phyloP scores from a whole-genome alignment of 192 early-diverging fungal species.

The Coemansia erecta region DNA sequence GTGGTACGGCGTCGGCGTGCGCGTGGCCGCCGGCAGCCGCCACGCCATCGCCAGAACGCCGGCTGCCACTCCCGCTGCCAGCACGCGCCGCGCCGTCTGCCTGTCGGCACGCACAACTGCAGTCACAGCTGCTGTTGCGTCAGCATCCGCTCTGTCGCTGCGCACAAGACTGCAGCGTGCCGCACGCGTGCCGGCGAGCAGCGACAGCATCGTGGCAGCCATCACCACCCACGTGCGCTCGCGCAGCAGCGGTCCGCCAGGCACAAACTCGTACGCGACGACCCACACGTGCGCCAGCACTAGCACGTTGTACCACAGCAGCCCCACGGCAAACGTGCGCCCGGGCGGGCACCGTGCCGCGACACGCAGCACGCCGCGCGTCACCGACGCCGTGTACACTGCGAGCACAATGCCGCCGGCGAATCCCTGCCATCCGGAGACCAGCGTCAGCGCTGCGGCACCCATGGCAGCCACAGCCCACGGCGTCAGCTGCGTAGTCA shows the following conservation, averaged over 20 bases:
- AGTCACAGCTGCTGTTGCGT: not conserved
- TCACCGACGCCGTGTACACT: constrained; percentile 58
- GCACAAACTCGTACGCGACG: constrained; percentile 83
- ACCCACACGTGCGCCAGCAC: constrained; percentile 76
- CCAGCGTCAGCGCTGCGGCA: constrained; percentile 58
- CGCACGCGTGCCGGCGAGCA: constrained; percentile 58
- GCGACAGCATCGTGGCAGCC: constrained; percentile 57
- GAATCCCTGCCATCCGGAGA: constrained; percentile 63
- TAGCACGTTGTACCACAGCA: constrained; percentile 68
- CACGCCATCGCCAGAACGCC: constrained; percentile 46
- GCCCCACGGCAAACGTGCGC: constrained; percentile 59
- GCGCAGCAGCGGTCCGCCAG: constrained; percentile 67
- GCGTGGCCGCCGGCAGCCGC: constrained; percentile 53
- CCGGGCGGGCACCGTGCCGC: constrained; percentile 61
- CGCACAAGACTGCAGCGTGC: constrained; percentile 30
- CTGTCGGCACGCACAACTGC: constrained; percentile 6
- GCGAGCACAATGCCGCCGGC: constrained; percentile 63
- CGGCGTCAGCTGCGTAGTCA: constrained; percentile 54
- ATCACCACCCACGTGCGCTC: constrained; percentile 75
- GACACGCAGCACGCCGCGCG: constrained; percentile 60
- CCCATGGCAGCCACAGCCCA: constrained; percentile 57
- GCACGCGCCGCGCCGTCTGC: constrained; percentile 16
- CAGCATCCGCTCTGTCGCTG: not conserved
- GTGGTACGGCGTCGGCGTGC: constrained; percentile 59
- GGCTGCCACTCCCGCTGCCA: constrained; percentile 10